These are phyloP conservation scores for Leishmania turanica DNA, from an alignment of 208 protist species.

Conservation along the genomic window DNA sequence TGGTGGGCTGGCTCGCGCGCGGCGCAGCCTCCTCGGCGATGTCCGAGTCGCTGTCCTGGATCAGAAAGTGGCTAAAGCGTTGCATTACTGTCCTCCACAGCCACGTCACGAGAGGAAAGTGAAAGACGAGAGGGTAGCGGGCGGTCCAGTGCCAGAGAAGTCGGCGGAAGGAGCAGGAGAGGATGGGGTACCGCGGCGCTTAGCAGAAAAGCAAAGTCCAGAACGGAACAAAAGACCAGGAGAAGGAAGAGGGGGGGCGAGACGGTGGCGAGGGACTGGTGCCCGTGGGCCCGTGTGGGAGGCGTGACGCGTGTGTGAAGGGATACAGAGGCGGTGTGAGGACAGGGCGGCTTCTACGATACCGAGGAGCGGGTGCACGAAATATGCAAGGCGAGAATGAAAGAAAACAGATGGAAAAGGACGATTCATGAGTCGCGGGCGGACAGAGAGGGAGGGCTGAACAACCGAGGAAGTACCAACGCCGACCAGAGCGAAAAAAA, in stretches of 20 bases:
- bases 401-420: neutral
- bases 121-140: neutral
- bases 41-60: slow-evolving; percentile 69
- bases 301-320: neutral
- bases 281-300: neutral
- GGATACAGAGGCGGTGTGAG: neutral
- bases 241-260: neutral
- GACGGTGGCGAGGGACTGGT: neutral
- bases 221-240: neutral
- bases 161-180: neutral
- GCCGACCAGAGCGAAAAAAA: slow-evolving; percentile 3
- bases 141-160: neutral
- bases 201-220: neutral
- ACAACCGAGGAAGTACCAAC: neutral
- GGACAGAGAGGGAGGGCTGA: neutral
- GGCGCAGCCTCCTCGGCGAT: slow-evolving; percentile 32
- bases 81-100: slow-evolving; percentile 17
- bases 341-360: neutral
- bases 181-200: neutral
- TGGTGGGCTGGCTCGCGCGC: neutral
- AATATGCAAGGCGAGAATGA: neutral
- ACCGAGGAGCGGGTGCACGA: neutral
- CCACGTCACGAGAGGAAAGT: neutral
- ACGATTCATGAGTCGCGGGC: neutral
- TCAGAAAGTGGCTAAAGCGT: slow-evolving; percentile 52